Evolutionary conservation across 2,329 filamentous ascomycete genomes (phyloP), one percentile per base, ranked within the genome.

Genomic region (Pseudocercospora crystallina): DNA sequence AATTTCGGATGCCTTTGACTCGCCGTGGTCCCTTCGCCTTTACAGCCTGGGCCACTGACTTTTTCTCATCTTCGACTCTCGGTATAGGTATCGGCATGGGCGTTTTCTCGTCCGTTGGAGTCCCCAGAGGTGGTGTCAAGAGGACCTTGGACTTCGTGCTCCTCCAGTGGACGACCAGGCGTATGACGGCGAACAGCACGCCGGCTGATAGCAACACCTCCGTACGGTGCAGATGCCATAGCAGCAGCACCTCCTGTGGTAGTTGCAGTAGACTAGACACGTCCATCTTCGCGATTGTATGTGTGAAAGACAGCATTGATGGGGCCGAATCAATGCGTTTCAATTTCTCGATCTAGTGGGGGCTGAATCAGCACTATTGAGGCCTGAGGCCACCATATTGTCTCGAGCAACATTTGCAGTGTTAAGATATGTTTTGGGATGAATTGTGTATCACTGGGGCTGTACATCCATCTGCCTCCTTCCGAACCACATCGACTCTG

Each of bases 191-290:
- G 11, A 66, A 51, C 7, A 67, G 44, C 8, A 67, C 43, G 29
- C 61, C 65, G 12, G 61, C 62, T n/a, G 62, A 51, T 12, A 69
- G 49, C 1, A 69, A 53, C 10, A 67, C 5, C 36, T 64, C 63
- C 5, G 58, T 47, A 5, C 66, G 64, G 41, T 67, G 61, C 2
- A 54, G 32, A 43, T 67, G 66, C 65, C 66, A 69, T 7, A 69
- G 37, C 32, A 55, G 55, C 8, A 69, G 55, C 42, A 67, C 57
- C 60, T 68, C 66, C 42, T 52, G 38, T 0, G 61, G 57, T 3
- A 66, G 56, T 34, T 58, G 46, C 12, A 59, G 49, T n/a, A 59
- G n/a, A 10, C 34, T 50, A 8, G 41, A 38, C 10, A 14, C 7
- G 4, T 58, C 54, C 59, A 61, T 63, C 20, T 26, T 26, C 20